These are phyloP conservation scores for Neurospora crassa DNA, from an alignment of 2,329 filamentous ascomycete species.

Conservation along the genomic window DNA sequence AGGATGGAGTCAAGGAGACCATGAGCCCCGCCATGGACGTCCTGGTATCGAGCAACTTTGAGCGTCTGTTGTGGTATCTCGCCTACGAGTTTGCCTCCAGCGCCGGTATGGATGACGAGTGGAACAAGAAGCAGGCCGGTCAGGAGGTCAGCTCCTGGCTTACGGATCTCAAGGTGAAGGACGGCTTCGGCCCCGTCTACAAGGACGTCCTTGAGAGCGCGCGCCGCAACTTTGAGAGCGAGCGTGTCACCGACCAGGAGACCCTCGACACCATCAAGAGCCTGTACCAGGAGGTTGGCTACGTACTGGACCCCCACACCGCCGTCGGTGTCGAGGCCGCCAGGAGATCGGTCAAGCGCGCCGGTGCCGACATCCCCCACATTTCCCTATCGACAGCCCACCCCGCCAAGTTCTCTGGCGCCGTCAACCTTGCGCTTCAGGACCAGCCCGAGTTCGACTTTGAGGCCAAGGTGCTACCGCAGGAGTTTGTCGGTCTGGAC, in stretches of 20 bases:
- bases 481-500: constrained; percentile 73
- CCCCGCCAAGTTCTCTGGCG: constrained; percentile 85
- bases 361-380: constrained; percentile 47
- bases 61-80: constrained; percentile 89
- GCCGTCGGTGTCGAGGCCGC: constrained; percentile 79
- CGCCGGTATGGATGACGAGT: constrained; percentile 53
- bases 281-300: constrained; percentile 42
- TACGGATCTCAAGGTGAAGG: constrained; percentile 66
- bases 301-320: constrained; percentile 88
- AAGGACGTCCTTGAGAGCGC: constrained; percentile 62
- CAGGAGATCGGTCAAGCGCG: constrained; percentile 53
- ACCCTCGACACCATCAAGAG: constrained; percentile 57
- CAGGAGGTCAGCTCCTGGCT: constrained; percentile 74
- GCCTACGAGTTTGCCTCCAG: constrained; percentile 59
- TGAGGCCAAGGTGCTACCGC: constrained; percentile 61
- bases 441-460: constrained; percentile 68
- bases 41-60: constrained; percentile 91
- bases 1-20: constrained; percentile 78
- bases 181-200: constrained; percentile 72
- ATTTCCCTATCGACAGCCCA: constrained; percentile 89
- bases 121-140: constrained; percentile 60
- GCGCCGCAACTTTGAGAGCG: constrained; percentile 68
- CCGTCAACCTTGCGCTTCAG: constrained; percentile 71
- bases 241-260: constrained; percentile 57
- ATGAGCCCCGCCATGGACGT: constrained; percentile 97